Conservation (phyloP, 2,329 filamentous ascomycete species). For the Ophiocordyceps camponoti-saundersi region DNA sequence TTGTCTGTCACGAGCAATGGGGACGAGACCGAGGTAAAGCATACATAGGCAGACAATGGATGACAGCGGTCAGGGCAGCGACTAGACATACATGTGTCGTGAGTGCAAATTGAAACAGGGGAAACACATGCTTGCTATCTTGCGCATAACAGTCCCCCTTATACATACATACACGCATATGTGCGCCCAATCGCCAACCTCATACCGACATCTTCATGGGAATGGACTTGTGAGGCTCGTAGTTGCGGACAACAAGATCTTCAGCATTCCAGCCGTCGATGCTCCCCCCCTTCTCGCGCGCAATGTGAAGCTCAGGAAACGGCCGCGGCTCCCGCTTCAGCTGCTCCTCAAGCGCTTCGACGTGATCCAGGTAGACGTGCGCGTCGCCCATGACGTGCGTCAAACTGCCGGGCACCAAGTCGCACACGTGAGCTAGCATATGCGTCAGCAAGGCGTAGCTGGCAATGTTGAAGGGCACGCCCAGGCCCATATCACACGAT, state of each 20-base stretch:
- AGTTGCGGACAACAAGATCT: conserved; percentile 76
- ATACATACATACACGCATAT: too few species aligned
- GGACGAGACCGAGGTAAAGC: too few species aligned
- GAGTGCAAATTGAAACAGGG: too few species aligned
- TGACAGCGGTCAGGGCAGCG: too few species aligned
- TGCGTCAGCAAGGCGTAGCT: conserved; percentile 87
- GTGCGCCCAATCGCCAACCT: background rate
- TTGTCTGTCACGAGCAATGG: too few species aligned
- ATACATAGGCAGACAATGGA: too few species aligned
- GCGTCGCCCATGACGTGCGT: conserved; percentile 96
- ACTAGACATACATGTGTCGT: too few species aligned
- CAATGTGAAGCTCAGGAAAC: conserved; percentile 67
- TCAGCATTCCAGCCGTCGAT: conserved; percentile 85
- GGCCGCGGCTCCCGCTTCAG: conserved; percentile 60
- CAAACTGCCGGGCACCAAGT: conserved; percentile 69
- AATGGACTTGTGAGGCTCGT: conserved; percentile 81
- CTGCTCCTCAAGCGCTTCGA: conserved; percentile 72
- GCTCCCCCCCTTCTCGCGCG: conserved; percentile 46
- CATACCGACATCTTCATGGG: conserved; percentile 98
- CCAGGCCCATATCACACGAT: conserved; percentile 91
- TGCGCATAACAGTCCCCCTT: too few species aligned
- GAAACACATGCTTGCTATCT: too few species aligned
- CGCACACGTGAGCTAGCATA: conserved; percentile 80
- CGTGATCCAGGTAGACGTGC: conserved; percentile 89
- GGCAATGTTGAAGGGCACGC: conserved; percentile 95